Evolutionary conservation across 805 yeast genomes (phyloP).

Genomic region (Lachancea cidri): DNA sequence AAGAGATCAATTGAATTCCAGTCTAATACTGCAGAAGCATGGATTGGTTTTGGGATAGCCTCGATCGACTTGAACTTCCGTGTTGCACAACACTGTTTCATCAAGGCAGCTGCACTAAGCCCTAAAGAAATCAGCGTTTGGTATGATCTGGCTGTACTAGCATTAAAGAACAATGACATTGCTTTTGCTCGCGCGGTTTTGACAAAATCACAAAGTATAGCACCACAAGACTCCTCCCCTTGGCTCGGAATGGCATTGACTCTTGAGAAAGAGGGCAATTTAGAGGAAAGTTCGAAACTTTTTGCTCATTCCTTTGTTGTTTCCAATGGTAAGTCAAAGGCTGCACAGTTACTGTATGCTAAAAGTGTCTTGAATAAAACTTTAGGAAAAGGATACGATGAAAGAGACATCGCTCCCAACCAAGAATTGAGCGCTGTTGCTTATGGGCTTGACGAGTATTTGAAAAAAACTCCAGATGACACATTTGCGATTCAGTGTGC

Average conservation of each 20-base stretch:
- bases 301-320: slow-evolving; percentile 76
- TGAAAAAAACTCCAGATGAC: slow-evolving; percentile 58
- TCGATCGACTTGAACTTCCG: slow-evolving; percentile 58
- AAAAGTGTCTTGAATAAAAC: slow-evolving; percentile 46
- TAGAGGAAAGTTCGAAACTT: slow-evolving; percentile 45
- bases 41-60: slow-evolving; percentile 82
- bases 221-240: slow-evolving; percentile 68
- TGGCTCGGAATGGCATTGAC: slow-evolving; percentile 87
- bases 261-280: slow-evolving; percentile 46
- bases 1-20: slow-evolving; percentile 71
- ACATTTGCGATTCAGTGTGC: slow-evolving; percentile 51
- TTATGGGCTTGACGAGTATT: slow-evolving; percentile 58
- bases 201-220: slow-evolving; percentile 67
- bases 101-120: slow-evolving; percentile 69
- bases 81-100: slow-evolving; percentile 88
- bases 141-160: slow-evolving; percentile 78
- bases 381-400: slow-evolving; percentile 40
- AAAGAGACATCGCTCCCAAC: slow-evolving; percentile 50
- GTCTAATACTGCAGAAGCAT: slow-evolving; percentile 60
- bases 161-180: slow-evolving; percentile 60
- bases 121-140: slow-evolving; percentile 65
- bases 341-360: slow-evolving; percentile 71
- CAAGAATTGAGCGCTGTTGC: slow-evolving; percentile 66
- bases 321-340: slow-evolving; percentile 66
- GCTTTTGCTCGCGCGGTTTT: slow-evolving; percentile 72